A percentile compares a stretch with the other conserved stretches of the same genome.
Evolutionary conservation across 2,329 filamentous ascomycete species (phyloP).

Genomic region (Fusarium odoratissimum): DNA sequence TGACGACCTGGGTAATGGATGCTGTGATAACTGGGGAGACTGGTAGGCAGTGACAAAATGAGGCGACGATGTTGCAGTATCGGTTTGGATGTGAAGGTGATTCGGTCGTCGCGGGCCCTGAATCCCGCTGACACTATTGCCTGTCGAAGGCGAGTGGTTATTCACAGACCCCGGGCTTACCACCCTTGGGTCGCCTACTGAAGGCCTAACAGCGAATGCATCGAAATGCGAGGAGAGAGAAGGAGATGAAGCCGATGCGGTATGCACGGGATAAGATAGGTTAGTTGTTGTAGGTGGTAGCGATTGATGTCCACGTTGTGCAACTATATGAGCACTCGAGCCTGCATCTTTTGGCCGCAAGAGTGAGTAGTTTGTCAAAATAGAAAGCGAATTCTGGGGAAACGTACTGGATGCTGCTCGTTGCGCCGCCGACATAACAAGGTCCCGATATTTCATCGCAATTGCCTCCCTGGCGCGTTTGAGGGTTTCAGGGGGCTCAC

Average conservation of each 20-base stretch:
- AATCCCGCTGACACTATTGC: background rate
- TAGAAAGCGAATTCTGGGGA: background rate
- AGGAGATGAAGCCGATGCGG: slow-evolving; percentile 5
- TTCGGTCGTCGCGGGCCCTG: slow-evolving; percentile 13
- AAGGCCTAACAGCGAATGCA: background rate
- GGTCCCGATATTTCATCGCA: slow-evolving; percentile 15
- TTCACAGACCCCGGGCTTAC: slow-evolving; percentile 13
- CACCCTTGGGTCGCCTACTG: slow-evolving; percentile 4
- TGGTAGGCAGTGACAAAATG: slow-evolving; percentile 5
- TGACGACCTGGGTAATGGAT: slow-evolving; percentile 2
- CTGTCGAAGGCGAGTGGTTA: background rate
- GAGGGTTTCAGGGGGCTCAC: slow-evolving; percentile 15
- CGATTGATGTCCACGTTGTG: slow-evolving; percentile 17
- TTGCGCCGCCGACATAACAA: slow-evolving; percentile 16
- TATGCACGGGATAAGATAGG: background rate
- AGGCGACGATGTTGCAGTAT: background rate
- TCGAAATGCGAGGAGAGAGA: slow-evolving; percentile 16
- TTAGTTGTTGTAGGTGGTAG: slow-evolving; percentile 15
- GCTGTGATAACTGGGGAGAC: slow-evolving; percentile 16
- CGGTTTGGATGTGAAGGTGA: slow-evolving; percentile 13
- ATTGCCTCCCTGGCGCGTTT: slow-evolving; percentile 12
- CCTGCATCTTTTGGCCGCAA: slow-evolving; percentile 14
- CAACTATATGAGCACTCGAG: background rate
- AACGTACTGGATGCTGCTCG: slow-evolving; percentile 27
- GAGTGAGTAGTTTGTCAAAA: slow-evolving; percentile 15